phyloP scores from a whole-genome alignment of 805 yeast species.

The Jamesozyma gamospora region DNA sequence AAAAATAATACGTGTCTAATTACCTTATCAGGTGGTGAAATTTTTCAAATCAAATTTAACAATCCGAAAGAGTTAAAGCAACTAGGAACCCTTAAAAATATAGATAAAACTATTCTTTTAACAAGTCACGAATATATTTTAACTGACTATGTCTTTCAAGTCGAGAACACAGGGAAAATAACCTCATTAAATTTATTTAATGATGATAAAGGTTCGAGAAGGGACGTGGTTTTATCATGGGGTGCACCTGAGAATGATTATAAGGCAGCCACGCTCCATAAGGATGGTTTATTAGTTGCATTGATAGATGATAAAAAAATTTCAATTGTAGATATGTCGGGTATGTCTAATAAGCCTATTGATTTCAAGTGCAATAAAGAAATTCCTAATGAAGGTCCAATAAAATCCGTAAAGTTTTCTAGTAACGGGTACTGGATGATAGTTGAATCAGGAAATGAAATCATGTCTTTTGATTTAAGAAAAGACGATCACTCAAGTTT shows the following conservation, averaged over 20 bases:
- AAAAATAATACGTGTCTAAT: too few species aligned
- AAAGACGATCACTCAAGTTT: slow-evolving; percentile 13
- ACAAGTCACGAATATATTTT: slow-evolving; percentile 9
- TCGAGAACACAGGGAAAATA: slow-evolving; percentile 11
- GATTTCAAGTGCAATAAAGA: slow-evolving; percentile 8
- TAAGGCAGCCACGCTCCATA: slow-evolving; percentile 20
- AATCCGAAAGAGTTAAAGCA: neutral
- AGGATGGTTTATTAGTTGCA: slow-evolving; percentile 32
- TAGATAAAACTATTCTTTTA: slow-evolving; percentile 8
- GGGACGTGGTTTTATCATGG: neutral
- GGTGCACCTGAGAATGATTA: neutral
- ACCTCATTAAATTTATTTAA: neutral
- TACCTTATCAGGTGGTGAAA: too few species aligned
- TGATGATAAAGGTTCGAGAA: neutral
- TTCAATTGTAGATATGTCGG: slow-evolving; percentile 9
- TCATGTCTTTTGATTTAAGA: slow-evolving; percentile 22
- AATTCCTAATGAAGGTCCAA: slow-evolving; percentile 6
- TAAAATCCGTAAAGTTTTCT: slow-evolving; percentile 15
- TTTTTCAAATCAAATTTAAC: too few species aligned
- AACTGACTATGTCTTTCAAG: slow-evolving; percentile 11
- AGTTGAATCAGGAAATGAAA: slow-evolving; percentile 10
- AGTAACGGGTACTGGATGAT: slow-evolving; percentile 28
- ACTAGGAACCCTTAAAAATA: neutral
- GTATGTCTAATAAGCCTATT: slow-evolving; percentile 9
- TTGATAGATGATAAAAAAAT: slow-evolving; percentile 7